Evolutionary conservation across 371 early-diverging fungal genomes (phyloP).

Genomic region (Dichotomocladium elegans): DNA sequence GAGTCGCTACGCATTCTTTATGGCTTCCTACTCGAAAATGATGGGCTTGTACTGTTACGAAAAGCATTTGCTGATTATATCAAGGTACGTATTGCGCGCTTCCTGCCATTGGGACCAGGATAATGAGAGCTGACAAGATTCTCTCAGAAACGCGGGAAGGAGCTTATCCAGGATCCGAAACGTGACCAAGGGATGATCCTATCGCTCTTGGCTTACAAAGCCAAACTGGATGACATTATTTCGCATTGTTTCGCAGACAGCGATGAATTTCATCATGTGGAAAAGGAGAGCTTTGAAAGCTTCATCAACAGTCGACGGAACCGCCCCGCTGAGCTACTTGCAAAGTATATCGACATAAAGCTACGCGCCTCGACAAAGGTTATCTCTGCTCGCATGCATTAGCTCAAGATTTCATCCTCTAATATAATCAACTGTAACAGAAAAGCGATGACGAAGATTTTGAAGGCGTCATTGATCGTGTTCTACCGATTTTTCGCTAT

Average conservation of each 20-base stretch:
- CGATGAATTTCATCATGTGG: constrained; percentile 54
- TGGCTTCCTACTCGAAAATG: constrained; percentile 13
- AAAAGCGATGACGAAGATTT: constrained; percentile 60
- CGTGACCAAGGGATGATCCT: constrained; percentile 49
- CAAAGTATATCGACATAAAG: constrained; percentile 73
- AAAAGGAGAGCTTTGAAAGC: constrained; percentile 83
- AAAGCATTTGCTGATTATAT: constrained; percentile 30
- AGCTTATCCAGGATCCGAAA: constrained; percentile 22
- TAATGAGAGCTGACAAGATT: background rate
- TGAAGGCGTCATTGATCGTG: constrained; percentile 64
- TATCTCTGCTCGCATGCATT: no score
- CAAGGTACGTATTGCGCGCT: constrained; percentile 14
- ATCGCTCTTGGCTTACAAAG: constrained; percentile 66
- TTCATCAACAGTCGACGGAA: constrained; percentile 83
- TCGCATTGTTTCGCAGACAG: constrained; percentile 58
- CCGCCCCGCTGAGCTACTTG: constrained; percentile 88
- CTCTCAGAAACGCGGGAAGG: constrained; percentile 15
- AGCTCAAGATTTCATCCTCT: no score
- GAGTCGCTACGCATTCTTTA: constrained; percentile 61
- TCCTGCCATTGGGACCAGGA: no score
- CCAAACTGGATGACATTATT: constrained; percentile 62
- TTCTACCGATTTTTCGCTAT: constrained; percentile 82
- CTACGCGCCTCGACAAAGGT: constrained; percentile 47
- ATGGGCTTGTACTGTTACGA: constrained; percentile 9
- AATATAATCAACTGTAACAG: no score